These are phyloP conservation scores for Trypanosoma lewisi DNA, from an alignment of 208 protist species.

Conservation along the genomic window DNA sequence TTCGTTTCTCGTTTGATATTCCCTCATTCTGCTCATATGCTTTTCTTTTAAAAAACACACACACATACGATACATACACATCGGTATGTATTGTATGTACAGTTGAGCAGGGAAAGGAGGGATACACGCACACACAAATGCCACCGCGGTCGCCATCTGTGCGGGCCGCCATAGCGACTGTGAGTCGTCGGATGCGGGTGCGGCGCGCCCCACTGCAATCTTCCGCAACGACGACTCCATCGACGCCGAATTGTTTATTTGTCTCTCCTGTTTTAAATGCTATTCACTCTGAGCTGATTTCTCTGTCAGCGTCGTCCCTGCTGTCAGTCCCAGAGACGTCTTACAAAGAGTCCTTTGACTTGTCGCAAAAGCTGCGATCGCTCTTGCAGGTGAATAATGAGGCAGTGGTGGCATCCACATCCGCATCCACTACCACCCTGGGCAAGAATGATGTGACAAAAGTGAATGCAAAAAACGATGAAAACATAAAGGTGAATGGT, in stretches of 20 bases:
- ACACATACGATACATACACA: no score
- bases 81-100: no score
- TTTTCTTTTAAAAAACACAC: no score
- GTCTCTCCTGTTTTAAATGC: conserved; percentile 17
- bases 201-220: neutral
- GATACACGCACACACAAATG: no score
- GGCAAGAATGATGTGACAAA: neutral
- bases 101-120: no score
- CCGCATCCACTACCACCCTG: neutral
- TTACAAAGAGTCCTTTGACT: neutral
- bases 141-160: conserved; percentile 8
- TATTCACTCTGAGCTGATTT: conserved; percentile 5
- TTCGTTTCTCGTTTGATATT: no score
- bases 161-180: conserved; percentile 19
- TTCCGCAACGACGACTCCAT: neutral
- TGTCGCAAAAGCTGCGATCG: neutral
- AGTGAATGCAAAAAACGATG: neutral
- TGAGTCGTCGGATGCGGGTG: conserved; percentile 19
- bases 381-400: neutral
- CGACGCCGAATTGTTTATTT: conserved; percentile 10
- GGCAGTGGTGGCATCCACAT: neutral
- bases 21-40: no score
- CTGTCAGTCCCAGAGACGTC: neutral
- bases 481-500: neutral
- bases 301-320: neutral